Evolutionary conservation across 2,329 filamentous ascomycete genomes (phyloP), one percentile per base, ranked within the genome.

Genomic region (Colletotrichum nymphaeae): DNA sequence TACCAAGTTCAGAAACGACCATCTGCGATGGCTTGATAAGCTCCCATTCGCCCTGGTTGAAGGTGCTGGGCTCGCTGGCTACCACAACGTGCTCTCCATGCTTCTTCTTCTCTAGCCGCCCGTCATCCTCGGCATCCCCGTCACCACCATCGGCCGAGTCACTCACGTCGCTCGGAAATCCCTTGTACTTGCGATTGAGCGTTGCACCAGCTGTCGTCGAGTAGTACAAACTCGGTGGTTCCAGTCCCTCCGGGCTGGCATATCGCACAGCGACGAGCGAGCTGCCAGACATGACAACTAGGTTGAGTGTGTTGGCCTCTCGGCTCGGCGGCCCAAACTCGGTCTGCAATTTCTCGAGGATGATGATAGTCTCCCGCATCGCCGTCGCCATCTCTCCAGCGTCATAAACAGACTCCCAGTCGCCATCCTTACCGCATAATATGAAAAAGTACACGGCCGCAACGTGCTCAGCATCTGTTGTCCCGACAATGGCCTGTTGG

Each of bases 151-250:
- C 28, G 11, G 9, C 14, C 8, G 5, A 9, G 35, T 49, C 52
- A 37, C 28, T 28, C 1, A 24, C 19, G 4, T 72, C 62, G 16
- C 64, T 58, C n/a, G 71, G 71, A 24, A 37, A 35, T 2, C 71
- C 71, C 26, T 62, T 72, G 56, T 67, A 73, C 35, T 72, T 72
- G 19, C 71, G 62, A 49, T 73, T 67, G 26, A 73, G 49, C 1
- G 67, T 72, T 2, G 67, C 26, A 0, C 68, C 71, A 0, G 67
- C 67, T n/a, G 46, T 63, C 9, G 22, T 72, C 1, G 71, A 73
- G 9, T 73, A 73, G 63, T 73, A 73, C 6, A 73, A 26, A 24
- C 67, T 72, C 5, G 67, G 67, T 5, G 71, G 62, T 42, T 73
- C 67, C 4, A 56, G 22, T 2, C 56, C 62, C 0, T 55, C 35